Base-by-base conservation (phyloP, 768 basidiomycete genomes). In the Galerina sulciceps region DNA sequence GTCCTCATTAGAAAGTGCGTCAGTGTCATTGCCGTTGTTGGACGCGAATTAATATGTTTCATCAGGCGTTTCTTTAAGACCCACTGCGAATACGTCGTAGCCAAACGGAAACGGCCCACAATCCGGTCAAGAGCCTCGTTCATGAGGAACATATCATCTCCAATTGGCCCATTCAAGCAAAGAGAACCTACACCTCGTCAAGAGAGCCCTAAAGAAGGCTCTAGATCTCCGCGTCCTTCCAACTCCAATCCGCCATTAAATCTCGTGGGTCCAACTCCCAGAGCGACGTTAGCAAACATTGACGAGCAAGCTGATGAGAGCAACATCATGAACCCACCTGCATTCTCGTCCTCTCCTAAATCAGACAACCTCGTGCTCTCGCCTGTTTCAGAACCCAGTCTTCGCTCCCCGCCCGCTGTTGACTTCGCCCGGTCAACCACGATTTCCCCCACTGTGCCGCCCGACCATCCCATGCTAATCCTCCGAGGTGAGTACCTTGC, bases 1-100 rank as follows among this genome's bases (percentile, higher is more conserved):
- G 86, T 89, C 31, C 73, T 87, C 45, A 80, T 86, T n/a, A 76
- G 88, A 53, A 81, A 84, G 82, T 84, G 58, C 51, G 73, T 64
- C 26, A 31, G 11, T 10, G 10, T 22, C 42, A 8, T 37, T 18
- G 47, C 42, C 18, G 26, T 18, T 9, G 2, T 34, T 43, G 6
- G 6, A 14, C 22, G 15, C 35, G 17, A 22, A 37, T 26, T 45
- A 49, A 14, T 44, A 37, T 14, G 17, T 45, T 45, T 57, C 6
- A 49, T 17, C 46, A 82, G 81, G 59, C 71, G 74, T 41, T 82
- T 79, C 60, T 81, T 83, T 63, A 73, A 69, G 42, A 78, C 72
- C 18, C 70, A 77, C 50, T 81, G 77, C 61, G 70, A 77, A 71
- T 77, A 79, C 51, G 65, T 78, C n/a, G 69, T 68, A 14, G 65